Evolutionary conservation across 2,329 filamentous ascomycete genomes (phyloP).

Genomic region (Didymella exigua): DNA sequence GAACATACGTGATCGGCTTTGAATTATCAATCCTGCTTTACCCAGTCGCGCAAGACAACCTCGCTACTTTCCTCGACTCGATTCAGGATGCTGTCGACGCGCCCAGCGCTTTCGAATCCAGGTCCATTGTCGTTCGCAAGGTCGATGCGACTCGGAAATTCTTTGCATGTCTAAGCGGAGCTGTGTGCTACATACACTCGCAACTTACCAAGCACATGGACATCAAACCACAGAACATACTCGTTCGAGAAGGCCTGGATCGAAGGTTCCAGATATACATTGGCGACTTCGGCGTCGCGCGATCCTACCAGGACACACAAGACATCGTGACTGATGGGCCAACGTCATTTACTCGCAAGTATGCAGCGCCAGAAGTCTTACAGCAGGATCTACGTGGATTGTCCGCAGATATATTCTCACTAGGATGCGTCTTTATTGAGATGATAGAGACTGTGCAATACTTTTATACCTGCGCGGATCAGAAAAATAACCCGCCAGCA

Average conservation of each 20-base stretch:
- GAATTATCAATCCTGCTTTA: slow-evolving; percentile 29
- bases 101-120: background rate
- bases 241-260: slow-evolving; percentile 10
- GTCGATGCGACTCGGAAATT: background rate
- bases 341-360: background rate
- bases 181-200: slow-evolving; percentile 23
- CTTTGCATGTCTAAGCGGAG: slow-evolving; percentile 20
- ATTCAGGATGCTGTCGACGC: background rate
- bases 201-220: slow-evolving; percentile 32
- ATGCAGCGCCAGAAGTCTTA: slow-evolving; percentile 10
- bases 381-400: slow-evolving; percentile 18
- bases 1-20: slow-evolving; percentile 1
- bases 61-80: slow-evolving; percentile 15
- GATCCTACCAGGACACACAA: slow-evolving; percentile 13
- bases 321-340: background rate
- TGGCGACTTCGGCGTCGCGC: slow-evolving; percentile 34
- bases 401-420: slow-evolving; percentile 30
- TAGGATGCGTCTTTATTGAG: slow-evolving; percentile 31
- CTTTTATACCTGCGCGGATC: no score
- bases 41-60: slow-evolving; percentile 25
- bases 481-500: no score
- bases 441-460: no score
- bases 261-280: slow-evolving; percentile 18
- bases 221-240: slow-evolving; percentile 34
- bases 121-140: no score